These are phyloP conservation scores for Rhynchospora pubera DNA, from an alignment of 176 grass and related monocot species.

Conservation along the genomic window DNA sequence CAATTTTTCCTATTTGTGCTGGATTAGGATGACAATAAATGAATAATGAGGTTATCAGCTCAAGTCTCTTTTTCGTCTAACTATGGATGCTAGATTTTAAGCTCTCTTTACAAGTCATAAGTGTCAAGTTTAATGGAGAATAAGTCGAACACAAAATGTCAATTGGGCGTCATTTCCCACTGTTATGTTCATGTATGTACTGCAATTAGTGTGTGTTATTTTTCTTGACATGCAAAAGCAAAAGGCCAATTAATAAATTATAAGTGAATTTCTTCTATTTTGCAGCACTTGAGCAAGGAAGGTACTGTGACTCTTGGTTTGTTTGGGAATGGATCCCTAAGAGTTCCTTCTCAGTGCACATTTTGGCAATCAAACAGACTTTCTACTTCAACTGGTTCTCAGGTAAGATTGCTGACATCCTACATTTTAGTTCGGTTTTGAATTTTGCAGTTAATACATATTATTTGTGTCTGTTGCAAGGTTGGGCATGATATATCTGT, in stretches of 20 bases:
- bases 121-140: too few relatives aligned
- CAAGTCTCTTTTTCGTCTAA: too few relatives aligned
- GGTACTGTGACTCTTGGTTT: not conserved
- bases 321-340: slow-evolving; percentile 12
- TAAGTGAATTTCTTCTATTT: not conserved
- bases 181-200: not conserved
- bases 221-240: not conserved
- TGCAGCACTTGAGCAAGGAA: slow-evolving; percentile 12
- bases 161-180: not conserved
- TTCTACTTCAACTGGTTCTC: not conserved
- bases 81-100: too few relatives aligned
- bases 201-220: not conserved
- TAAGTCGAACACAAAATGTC: too few relatives aligned
- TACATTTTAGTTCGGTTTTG: not conserved
- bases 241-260: not conserved
- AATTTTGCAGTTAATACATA: not conserved
- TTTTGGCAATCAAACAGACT: not conserved
- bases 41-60: too few relatives aligned
- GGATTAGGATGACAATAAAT: too few relatives aligned
- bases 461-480: slow-evolving; percentile 23
- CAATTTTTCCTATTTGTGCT: too few relatives aligned
- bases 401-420: not conserved
- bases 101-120: too few relatives aligned
- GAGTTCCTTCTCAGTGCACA: not conserved
- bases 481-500: slow-evolving; percentile 43